Evolutionary conservation across 1,284 basidiomycete genomes (phyloP).

Genomic region (Ustilago bromivora): DNA sequence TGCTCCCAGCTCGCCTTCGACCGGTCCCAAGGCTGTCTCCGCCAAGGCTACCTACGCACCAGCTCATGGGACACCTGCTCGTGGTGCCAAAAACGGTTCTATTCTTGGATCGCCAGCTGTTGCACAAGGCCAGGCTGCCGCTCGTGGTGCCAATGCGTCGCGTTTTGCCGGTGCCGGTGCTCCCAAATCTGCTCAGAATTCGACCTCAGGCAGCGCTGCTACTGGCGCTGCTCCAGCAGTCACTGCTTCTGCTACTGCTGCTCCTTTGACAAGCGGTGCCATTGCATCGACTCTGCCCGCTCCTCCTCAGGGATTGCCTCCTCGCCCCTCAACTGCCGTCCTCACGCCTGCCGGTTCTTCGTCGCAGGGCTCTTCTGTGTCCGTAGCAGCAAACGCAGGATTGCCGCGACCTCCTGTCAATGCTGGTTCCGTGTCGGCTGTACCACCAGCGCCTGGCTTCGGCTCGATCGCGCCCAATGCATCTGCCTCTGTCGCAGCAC

Average conservation of each 20-base stretch:
- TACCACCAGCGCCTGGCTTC: conserved; percentile 37
- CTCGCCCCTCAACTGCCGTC: conserved; percentile 53
- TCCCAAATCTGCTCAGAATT: conserved; percentile 14
- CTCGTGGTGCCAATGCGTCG: conserved; percentile 10
- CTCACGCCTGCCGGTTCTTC: conserved; percentile 35
- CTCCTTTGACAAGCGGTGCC: conserved; percentile 8
- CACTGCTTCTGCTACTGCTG: conserved; percentile 11
- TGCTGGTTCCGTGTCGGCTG: conserved; percentile 14
- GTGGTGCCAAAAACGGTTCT: conserved; percentile 32
- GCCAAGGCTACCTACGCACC: conserved; percentile 22
- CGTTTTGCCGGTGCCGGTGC: conserved; percentile 11
- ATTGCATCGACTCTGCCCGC: conserved; percentile 50
- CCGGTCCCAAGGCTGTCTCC: conserved; percentile 20
- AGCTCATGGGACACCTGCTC: conserved; percentile 31
- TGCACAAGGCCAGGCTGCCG: conserved; percentile 14
- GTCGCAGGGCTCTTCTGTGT: conserved; percentile 44
- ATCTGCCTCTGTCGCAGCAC: conserved; percentile 14
- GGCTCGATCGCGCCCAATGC: conserved; percentile 42
- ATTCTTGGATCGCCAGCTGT: conserved; percentile 38
- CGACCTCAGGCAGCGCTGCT: conserved; percentile 7
- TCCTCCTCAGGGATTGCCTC: conserved; percentile 59
- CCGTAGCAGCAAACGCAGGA: conserved; percentile 49
- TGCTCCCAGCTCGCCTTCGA: conserved; percentile 28
- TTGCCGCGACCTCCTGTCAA: conserved; percentile 53
- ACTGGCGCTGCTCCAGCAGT: conserved; percentile 9